Base-by-base conservation (phyloP, 106 monocot genomes). In the Dendrobium catenatum region DNA sequence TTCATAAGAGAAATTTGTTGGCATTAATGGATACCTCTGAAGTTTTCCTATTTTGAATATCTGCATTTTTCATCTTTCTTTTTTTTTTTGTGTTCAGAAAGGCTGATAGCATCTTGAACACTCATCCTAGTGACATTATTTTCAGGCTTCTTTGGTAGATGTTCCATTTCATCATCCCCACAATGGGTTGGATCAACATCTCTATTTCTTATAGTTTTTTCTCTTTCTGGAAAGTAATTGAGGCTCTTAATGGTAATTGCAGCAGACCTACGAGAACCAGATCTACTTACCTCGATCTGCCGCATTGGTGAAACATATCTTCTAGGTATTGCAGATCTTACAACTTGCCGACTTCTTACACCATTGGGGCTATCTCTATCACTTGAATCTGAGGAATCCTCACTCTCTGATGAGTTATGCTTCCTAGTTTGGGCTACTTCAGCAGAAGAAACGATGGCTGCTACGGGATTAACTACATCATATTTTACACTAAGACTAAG, bases 301-400 rank as follows among this genome's bases (percentile, higher is more conserved):
- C 98, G 86, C 95, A 99, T 99, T 16, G 95, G 95, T 13, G 98
- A 99, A 83, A 95, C 93, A 82, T 93, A 93, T 68, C 98, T 91
- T 89, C 98, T 88, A 80, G 93, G 95, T 47, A 95, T 84, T 66
- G 93, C 89, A 82, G 95, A 89, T 87, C 94, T 89, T 80, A 88
- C 58, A 37, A 89, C 24, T 81, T 95, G 70, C 2, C 93, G 85
- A 91, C 95, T 93, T 89, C 95, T 93, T 82, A 93, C 98, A 79
- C 77, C 81, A 80, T 16, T n/a, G 20, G 86, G 48, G 41, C 78
- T 76, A 77, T 84, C 91, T 82, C 84, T 86, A 75, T 87, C 85
- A 78, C 70, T 70, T 19, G 87, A 90, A 42, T 89, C 88, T 82
- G 89, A 88, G 31, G 88, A 89, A 6, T 89, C 86, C 72, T 88